Conservation (phyloP, 169 alveolate species). For the Plasmodium yoelii region DNA sequence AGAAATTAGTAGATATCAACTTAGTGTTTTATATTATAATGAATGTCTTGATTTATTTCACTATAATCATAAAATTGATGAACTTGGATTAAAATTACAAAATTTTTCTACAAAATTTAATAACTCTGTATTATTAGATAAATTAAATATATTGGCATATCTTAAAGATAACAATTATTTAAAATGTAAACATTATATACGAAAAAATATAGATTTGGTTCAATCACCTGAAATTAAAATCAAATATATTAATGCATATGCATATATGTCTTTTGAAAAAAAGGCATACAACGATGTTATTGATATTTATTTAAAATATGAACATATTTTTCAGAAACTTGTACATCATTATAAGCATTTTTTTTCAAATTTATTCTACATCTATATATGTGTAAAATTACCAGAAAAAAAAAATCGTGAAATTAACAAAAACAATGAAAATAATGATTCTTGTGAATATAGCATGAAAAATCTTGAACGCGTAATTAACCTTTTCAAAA, state of each 20-base stretch:
- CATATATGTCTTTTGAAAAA: slow-evolving; percentile 53
- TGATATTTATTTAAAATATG: slow-evolving; percentile 30
- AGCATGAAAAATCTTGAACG: slow-evolving; percentile 8
- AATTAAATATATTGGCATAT: slow-evolving; percentile 3
- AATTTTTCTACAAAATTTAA: slow-evolving; percentile 10
- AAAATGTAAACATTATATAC: slow-evolving; percentile 44
- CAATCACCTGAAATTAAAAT: slow-evolving; percentile 37
- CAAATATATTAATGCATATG: slow-evolving; percentile 48
- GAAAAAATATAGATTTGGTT: slow-evolving; percentile 35
- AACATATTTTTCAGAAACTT: slow-evolving; percentile 20
- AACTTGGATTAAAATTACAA: slow-evolving; percentile 28
- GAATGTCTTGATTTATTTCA: slow-evolving; percentile 20
- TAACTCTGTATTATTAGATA: slow-evolving; percentile 31
- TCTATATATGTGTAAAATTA: slow-evolving; percentile 36
- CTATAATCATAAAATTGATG: slow-evolving; percentile 6
- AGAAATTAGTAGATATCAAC: neutral
- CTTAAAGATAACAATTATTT: slow-evolving; percentile 21
- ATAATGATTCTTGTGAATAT: slow-evolving; percentile 22
- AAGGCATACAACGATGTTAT: slow-evolving; percentile 40
- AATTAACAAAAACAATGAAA: slow-evolving; percentile 9
- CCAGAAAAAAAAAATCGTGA: neutral
- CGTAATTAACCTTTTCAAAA: slow-evolving; percentile 40
- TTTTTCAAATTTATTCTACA: slow-evolving; percentile 51
- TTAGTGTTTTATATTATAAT: neutral
- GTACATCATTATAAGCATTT: slow-evolving; percentile 22